A percentile compares a stretch with the other conserved stretches of the same genome.
Conservation (phyloP, 2,329 filamentous ascomycete genomes). For the Scedosporium apiospermum region DNA sequence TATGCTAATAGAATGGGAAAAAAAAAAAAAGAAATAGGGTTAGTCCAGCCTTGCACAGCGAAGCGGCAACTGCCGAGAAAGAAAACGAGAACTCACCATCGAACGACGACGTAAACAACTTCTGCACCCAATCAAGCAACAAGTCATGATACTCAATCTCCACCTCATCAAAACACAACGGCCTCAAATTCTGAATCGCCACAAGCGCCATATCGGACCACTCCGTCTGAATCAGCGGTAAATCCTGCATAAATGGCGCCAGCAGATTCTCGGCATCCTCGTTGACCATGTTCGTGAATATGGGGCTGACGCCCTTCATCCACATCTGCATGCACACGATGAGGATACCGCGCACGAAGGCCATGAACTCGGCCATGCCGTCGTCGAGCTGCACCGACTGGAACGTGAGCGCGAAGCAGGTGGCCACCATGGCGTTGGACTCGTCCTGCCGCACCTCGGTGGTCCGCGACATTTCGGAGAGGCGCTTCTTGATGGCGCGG, state of each 20-base stretch:
- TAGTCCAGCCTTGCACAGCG: background rate
- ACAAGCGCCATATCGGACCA: slow-evolving; percentile 37
- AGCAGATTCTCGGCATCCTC: slow-evolving; percentile 30
- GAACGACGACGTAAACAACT: slow-evolving; percentile 42
- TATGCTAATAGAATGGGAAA: slow-evolving; percentile 29
- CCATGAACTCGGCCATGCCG: slow-evolving; percentile 51
- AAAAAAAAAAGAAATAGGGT: background rate
- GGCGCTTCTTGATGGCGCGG: slow-evolving; percentile 46
- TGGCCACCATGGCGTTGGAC: slow-evolving; percentile 48
- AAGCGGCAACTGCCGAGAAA: background rate
- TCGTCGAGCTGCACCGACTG: slow-evolving; percentile 49
- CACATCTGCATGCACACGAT: slow-evolving; percentile 46
- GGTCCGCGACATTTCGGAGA: slow-evolving; percentile 31
- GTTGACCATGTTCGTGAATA: slow-evolving; percentile 38
- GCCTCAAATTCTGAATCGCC: slow-evolving; percentile 30
- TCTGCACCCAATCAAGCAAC: slow-evolving; percentile 36
- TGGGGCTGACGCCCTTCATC: slow-evolving; percentile 34
- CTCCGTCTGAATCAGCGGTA: slow-evolving; percentile 34
- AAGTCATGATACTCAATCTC: slow-evolving; percentile 36
- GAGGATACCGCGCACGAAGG: slow-evolving; percentile 47
- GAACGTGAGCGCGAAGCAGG: slow-evolving; percentile 50
- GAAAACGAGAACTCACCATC: slow-evolving; percentile 30
- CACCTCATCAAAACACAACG: slow-evolving; percentile 31
- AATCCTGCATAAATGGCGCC: slow-evolving; percentile 31
- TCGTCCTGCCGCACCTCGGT: slow-evolving; percentile 36